phyloP scores from a whole-genome alignment of 2,329 filamentous ascomycete genomes.

The Metarhizium sp. region DNA sequence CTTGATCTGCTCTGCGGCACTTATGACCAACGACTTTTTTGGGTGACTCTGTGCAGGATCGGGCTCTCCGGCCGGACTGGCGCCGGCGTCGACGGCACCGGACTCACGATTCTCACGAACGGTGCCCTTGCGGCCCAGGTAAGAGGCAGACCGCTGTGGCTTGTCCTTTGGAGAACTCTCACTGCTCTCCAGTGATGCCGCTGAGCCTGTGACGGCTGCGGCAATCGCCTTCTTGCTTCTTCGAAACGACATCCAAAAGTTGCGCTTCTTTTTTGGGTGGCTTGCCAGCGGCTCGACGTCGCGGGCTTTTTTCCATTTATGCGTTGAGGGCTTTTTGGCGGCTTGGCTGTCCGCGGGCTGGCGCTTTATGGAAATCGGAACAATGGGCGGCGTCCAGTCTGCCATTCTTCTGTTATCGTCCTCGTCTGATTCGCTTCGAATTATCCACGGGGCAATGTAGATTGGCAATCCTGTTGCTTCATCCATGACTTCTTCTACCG shows the following conservation, averaged over 20 bases:
- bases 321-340: background rate
- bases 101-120: background rate
- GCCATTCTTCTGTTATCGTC: background rate
- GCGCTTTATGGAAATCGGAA: background rate
- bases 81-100: background rate
- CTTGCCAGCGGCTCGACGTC: background rate
- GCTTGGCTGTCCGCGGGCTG: background rate
- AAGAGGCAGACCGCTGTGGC: background rate
- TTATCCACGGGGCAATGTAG: background rate
- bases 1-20: background rate
- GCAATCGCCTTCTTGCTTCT: background rate
- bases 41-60: background rate
- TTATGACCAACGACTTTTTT: background rate
- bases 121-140: background rate
- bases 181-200: background rate
- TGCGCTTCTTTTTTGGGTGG: conserved; percentile 1
- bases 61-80: background rate
- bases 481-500: background rate
- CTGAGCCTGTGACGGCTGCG: background rate
- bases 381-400: background rate
- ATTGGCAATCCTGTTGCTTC: background rate
- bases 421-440: background rate
- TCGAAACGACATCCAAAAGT: conserved; percentile 1
- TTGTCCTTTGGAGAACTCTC: background rate
- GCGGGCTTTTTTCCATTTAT: background rate